Conservation (phyloP, 768 basidiomycete species). For the Tricholoma sp. region DNA sequence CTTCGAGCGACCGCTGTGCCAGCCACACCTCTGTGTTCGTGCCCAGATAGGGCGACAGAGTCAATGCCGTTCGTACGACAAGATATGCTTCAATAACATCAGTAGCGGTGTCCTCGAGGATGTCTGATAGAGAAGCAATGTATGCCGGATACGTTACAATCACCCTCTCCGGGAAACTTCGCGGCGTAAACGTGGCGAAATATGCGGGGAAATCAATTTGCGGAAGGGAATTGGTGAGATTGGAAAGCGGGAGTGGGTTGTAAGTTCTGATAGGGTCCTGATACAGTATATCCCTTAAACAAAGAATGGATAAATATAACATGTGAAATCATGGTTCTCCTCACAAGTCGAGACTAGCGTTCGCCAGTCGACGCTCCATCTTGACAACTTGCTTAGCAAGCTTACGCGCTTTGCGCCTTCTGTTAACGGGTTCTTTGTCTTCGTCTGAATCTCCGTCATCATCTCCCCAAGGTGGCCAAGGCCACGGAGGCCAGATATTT, state of each 20-base stretch:
- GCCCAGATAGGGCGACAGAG: slow-evolving; percentile 68
- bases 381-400: slow-evolving; percentile 67
- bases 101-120: slow-evolving; percentile 61
- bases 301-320: background rate
- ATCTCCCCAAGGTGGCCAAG: slow-evolving; percentile 81
- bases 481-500: slow-evolving; percentile 73
- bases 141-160: slow-evolving; percentile 84
- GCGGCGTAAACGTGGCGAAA: slow-evolving; percentile 78
- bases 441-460: slow-evolving; percentile 47
- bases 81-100: slow-evolving; percentile 86
- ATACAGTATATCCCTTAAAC: slow-evolving; percentile 53
- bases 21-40: slow-evolving; percentile 74
- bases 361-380: slow-evolving; percentile 75
- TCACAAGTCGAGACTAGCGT: slow-evolving; percentile 76
- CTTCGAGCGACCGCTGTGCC: slow-evolving; percentile 62
- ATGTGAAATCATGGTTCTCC: slow-evolving; percentile 14
- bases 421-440: slow-evolving; percentile 44
- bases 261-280: slow-evolving; percentile 86
- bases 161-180: slow-evolving; percentile 67
- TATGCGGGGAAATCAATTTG: slow-evolving; percentile 84
- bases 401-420: slow-evolving; percentile 48
- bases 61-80: slow-evolving; percentile 66
- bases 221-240: slow-evolving; percentile 63
- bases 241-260: slow-evolving; percentile 71
- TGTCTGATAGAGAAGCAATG: slow-evolving; percentile 55